Conservation (phyloP, 1,284 basidiomycete species). For the Leccinum holopus region DNA sequence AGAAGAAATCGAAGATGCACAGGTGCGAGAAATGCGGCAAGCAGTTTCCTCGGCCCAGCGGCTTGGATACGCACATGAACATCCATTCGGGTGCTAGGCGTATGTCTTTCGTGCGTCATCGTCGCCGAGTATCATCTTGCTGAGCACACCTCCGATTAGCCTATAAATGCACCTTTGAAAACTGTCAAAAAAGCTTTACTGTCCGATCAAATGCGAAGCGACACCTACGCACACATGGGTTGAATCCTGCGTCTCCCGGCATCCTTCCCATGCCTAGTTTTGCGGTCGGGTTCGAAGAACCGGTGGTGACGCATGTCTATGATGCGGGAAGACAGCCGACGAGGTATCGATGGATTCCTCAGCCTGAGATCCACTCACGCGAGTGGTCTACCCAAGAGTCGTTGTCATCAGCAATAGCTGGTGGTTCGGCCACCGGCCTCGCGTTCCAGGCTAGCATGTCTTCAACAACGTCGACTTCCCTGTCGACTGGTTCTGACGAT, state of each 20-base stretch:
- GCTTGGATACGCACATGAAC: constrained; percentile 65
- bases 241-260: constrained; percentile 31
- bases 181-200: constrained; percentile 54
- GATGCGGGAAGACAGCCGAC: constrained; percentile 41
- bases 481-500: constrained; percentile 30
- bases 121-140: constrained; percentile 2
- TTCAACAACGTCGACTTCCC: constrained; percentile 25
- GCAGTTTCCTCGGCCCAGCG: constrained; percentile 61
- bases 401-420: constrained; percentile 22
- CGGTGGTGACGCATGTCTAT: constrained; percentile 43
- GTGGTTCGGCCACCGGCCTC: constrained; percentile 11
- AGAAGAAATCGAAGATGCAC: constrained; percentile 53
- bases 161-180: constrained; percentile 47
- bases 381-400: constrained; percentile 18
- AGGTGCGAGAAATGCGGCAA: constrained; percentile 55
- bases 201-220: constrained; percentile 63
- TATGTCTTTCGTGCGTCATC: constrained; percentile 33
- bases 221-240: constrained; percentile 55
- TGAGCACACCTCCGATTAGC: constrained; percentile 37
- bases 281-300: constrained; percentile 46
- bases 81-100: constrained; percentile 64
- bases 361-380: constrained; percentile 36
- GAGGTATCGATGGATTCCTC: constrained; percentile 45
- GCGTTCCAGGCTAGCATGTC: constrained; percentile 30
- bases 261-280: constrained; percentile 33